Evolutionary conservation across 2,329 filamentous ascomycete species (phyloP), one percentile per base, ranked within the genome.

Genomic region (Pestalotiopsis sp.): DNA sequence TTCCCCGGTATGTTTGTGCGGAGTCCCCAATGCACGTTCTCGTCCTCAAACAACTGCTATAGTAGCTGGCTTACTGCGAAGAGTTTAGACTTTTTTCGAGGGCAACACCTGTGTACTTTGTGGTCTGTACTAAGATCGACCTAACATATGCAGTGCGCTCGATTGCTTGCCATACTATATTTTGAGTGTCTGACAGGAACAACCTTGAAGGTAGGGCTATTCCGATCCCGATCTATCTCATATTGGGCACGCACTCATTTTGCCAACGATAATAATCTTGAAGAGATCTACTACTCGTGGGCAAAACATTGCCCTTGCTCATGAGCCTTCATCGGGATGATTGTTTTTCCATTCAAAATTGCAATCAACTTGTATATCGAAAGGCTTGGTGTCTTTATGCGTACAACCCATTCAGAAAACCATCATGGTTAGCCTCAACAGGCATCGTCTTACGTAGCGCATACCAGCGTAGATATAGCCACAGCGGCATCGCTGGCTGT

Each of bases 191-290:
- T 62, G 59, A 62, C 59, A 39, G 59, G 59, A 62, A 39, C 31
- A 62, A 62, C 59, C 59, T 62, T 62, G 59, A 39, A 62, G 59
- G 59, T 36, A 62, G 25, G 31, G 27, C 31, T 25, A 25, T 25
- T 25, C 25, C 25, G 56, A 36, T 62, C n/a, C 38, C 27, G 38
- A 36, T 23, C 56, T 58, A 25, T 58, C 52, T 36, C 11, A 36
- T 36, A 36, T 59, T 13, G 57, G 57, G 57, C 27, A 59, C 31
- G 31, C 31, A 36, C 31, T 9, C 31, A 36, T 36, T 36, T 36
- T 36, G 31, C 31, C 31, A 6, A 36, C 9, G 31, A 36, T 36
- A 7, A 36, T 9, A 36, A 36, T 31, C 31, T 31, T 31, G 31
- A 2, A 31, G 31, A 31, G 31, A 31, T 9, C 31, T n/a, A n/a